These are phyloP conservation scores for Pseudotsuga menziesii DNA, from an alignment of 75 land plant genomes.

Conservation along the genomic window DNA sequence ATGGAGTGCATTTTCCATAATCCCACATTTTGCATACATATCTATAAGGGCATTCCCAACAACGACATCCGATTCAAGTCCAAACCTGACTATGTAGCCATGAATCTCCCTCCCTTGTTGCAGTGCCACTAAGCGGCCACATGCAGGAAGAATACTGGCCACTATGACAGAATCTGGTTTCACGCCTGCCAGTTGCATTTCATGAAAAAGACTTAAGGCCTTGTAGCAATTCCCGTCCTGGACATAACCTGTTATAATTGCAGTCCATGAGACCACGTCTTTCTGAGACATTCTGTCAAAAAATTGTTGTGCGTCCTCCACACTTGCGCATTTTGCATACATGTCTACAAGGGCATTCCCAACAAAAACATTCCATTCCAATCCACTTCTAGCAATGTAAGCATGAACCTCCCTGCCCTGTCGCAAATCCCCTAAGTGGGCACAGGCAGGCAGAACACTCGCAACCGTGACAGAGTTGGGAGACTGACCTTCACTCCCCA, in stretches of 20 bases:
- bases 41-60: slow-evolving; percentile 18
- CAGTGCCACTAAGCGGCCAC: slow-evolving; percentile 10
- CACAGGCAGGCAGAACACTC: slow-evolving; percentile 56
- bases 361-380: slow-evolving; percentile 3
- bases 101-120: slow-evolving; percentile 10
- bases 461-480: slow-evolving; percentile 56
- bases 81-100: background rate
- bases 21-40: slow-evolving; percentile 28
- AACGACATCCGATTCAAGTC: background rate
- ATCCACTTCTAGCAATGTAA: background rate
- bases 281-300: slow-evolving; percentile 12
- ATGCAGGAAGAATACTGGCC: slow-evolving; percentile 11
- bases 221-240: slow-evolving; percentile 5
- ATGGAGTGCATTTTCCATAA: slow-evolving; percentile 11
- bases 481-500: slow-evolving; percentile 20
- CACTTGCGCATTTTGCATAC: slow-evolving; percentile 11
- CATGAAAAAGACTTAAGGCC: slow-evolving; percentile 12
- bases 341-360: slow-evolving; percentile 15
- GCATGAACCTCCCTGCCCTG: slow-evolving; percentile 25
- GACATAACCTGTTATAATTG: slow-evolving; percentile 11
- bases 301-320: slow-evolving; percentile 4
- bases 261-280: slow-evolving; percentile 21
- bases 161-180: slow-evolving; percentile 13
- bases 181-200: slow-evolving; percentile 10
- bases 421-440: slow-evolving; percentile 36